Percentiles rank a stretch among this genome's conserved stretches.
These are phyloP conservation scores for Debaryomyces castellii DNA, from an alignment of 805 yeast genomes.

Conservation along the genomic window DNA sequence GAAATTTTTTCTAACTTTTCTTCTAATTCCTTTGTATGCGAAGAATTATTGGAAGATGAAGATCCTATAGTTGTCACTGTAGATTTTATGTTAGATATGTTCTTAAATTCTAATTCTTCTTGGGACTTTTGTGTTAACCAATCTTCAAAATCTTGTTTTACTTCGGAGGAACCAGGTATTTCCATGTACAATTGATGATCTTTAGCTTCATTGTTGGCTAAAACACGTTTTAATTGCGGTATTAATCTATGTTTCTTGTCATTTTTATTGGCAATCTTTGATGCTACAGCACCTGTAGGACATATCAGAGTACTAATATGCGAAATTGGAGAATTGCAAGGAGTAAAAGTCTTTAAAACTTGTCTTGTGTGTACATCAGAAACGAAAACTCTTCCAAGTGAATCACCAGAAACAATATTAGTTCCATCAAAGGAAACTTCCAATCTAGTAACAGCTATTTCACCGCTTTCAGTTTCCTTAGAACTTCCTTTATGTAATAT, in stretches of 20 bases:
- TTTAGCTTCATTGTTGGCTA: conserved; percentile 39
- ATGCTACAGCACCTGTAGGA: conserved; percentile 13
- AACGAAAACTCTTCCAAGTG: conserved; percentile 62
- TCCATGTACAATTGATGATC: conserved; percentile 45
- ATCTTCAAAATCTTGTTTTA: conserved; percentile 39
- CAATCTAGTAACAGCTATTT: conserved; percentile 48
- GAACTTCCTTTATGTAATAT: background rate
- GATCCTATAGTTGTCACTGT: conserved; percentile 10
- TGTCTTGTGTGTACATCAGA: conserved; percentile 74
- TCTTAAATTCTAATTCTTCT: conserved; percentile 54
- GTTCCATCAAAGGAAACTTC: conserved; percentile 75
- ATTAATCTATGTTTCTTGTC: conserved; percentile 45
- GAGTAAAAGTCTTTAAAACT: conserved; percentile 55
- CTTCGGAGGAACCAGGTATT: conserved; percentile 25
- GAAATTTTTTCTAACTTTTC: conserved; percentile 50
- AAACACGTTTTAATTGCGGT: conserved; percentile 65
- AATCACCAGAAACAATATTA: conserved; percentile 68
- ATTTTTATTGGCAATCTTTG: conserved; percentile 11
- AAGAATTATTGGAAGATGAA: background rate
- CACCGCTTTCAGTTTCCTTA: conserved; percentile 14
- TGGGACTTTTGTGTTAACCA: conserved; percentile 49
- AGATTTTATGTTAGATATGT: conserved; percentile 40
- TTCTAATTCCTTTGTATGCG: conserved; percentile 30
- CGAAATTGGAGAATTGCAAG: conserved; percentile 36
- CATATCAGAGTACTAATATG: conserved; percentile 21